Percentiles rank a stretch among this genome's conserved stretches.
These are phyloP conservation scores for Tricholoma flavovirens DNA, from an alignment of 768 basidiomycete species.

Conservation along the genomic window DNA sequence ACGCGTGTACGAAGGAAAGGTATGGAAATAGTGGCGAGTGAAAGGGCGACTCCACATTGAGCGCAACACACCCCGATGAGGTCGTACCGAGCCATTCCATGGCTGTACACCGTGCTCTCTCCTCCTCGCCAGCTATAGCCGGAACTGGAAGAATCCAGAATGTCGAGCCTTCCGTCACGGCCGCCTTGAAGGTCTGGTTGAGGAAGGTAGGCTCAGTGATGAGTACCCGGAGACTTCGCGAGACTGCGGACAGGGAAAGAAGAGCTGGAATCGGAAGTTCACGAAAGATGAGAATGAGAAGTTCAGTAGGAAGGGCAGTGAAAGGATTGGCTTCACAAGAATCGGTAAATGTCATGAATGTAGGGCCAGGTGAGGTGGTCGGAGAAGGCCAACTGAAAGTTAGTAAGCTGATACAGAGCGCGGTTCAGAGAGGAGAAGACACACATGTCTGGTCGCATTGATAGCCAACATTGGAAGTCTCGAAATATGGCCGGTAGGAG, in stretches of 20 bases:
- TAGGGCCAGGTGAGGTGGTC: not conserved
- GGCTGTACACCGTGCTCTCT: not conserved
- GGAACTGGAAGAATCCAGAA: not conserved
- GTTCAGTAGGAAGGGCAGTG: not conserved
- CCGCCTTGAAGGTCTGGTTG: not conserved
- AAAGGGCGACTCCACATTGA: not conserved
- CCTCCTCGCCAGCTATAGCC: not conserved
- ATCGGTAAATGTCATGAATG: not conserved
- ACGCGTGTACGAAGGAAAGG: not conserved
- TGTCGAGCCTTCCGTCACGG: not conserved
- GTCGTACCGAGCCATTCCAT: not conserved
- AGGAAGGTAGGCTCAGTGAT: not conserved
- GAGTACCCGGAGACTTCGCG: not conserved
- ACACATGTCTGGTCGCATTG: not conserved
- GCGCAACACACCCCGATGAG: not conserved
- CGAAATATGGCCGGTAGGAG: not conserved
- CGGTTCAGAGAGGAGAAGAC: not conserved
- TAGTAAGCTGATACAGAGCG: not conserved
- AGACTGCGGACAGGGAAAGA: not conserved
- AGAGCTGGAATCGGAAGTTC: not conserved
- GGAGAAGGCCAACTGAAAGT: not conserved
- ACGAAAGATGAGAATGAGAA: not conserved
- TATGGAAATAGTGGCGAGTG: not conserved
- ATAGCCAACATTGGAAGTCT: not conserved
- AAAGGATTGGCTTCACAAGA: not conserved